Evolutionary conservation across 75 land plant genomes (phyloP), one percentile per base, ranked within the genome.

Genomic region (Cryptomeria japonica): DNA sequence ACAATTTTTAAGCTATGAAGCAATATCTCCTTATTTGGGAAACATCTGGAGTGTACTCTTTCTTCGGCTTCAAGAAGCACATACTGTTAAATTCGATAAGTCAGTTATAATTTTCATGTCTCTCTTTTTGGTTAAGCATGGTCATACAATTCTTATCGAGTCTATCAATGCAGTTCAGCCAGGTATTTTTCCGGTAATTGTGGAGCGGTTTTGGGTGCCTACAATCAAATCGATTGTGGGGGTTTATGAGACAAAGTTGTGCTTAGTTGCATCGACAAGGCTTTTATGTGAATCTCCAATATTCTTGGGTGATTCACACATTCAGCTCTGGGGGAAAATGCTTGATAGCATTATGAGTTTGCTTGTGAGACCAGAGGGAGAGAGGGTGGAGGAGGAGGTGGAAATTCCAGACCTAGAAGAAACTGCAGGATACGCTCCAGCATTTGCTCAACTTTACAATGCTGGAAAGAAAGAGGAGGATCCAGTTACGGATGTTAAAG

Each of bases 381-480:
- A 94, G 19, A 92, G 97, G 85, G 96, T 93, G 8, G 96, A 93
- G 41, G 95, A 95, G 36, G 97, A 97, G 56, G 86, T 85, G 68
- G 99, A 94, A 70, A 91, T 94, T 46, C 97, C 96, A 8, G 99
- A 97, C 85, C 61, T 98, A 82, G 94, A 89, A 19, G 97, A 97
- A 85, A 91, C 93, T 79, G 90, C 89, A 5, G 96, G 96, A 44
- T 97, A 98, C 83, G 87, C 95, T 84, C 93, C 97, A 39, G 88
- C 93, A 11, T 98, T 94, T 90, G 95, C 96, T 31, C 93, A 90
- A 36, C 96, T 98, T 32, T 91, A 96, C 72, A 96, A 97, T 95
- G 96, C 99, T 79, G 97, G 97, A 84, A 98, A 93, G 90, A 95
- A 93, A 76, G 99, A 95, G 85, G 97, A 96, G 14, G 99, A 98